Conservation (phyloP, 805 yeast genomes). For the Candida tammaniensis region DNA sequence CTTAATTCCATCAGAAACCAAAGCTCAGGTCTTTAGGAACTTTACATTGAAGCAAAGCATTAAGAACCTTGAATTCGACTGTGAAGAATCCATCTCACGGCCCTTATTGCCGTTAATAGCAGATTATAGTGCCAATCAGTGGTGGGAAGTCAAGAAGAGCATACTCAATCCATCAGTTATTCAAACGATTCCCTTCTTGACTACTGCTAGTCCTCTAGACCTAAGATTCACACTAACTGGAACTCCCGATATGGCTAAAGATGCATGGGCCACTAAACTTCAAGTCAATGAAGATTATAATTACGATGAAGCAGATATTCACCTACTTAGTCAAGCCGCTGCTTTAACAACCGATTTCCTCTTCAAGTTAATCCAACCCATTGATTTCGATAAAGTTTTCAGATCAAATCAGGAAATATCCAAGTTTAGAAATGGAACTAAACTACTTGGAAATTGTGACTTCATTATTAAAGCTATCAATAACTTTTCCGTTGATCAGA, state of each 20-base stretch:
- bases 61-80: constrained; percentile 23
- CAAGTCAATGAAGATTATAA: constrained; percentile 51
- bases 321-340: constrained; percentile 25
- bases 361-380: constrained; percentile 20
- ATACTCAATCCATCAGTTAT: constrained; percentile 24
- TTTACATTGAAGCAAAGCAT: constrained; percentile 12
- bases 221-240: constrained; percentile 31
- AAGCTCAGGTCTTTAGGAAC: constrained; percentile 17
- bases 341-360: constrained; percentile 21
- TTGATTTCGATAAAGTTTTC: constrained; percentile 16
- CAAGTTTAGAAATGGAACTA: no score
- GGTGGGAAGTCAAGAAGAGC: constrained; percentile 33
- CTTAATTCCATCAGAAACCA: constrained; percentile 28
- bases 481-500: constrained; percentile 17
- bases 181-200: constrained; percentile 56
- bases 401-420: constrained; percentile 7
- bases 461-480: constrained; percentile 8
- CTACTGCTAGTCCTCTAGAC: constrained; percentile 46
- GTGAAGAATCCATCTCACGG: constrained; percentile 31
- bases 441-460: no score
- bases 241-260: constrained; percentile 25
- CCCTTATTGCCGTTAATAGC: constrained; percentile 62
- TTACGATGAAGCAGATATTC: constrained; percentile 36
- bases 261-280: constrained; percentile 47
- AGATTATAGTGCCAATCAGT: constrained; percentile 47